These are phyloP conservation scores for Pneumocystis wakefieldiae DNA, from an alignment of 1,139 yeast genomes.

Conservation along the genomic window DNA sequence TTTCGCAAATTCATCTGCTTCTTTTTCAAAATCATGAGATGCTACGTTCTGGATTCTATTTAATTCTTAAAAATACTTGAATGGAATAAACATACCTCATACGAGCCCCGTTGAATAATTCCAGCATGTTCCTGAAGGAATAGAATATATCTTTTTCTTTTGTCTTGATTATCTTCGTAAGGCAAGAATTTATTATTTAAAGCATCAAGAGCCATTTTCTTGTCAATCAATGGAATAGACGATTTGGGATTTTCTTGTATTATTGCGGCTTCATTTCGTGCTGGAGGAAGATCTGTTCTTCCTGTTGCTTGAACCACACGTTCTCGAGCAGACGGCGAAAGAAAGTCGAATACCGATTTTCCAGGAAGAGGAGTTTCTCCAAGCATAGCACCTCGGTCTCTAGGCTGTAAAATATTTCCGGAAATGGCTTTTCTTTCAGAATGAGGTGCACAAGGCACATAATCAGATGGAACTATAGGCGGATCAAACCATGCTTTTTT, in stretches of 20 bases:
- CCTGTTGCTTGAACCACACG: constrained; percentile 13
- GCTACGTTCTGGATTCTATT: constrained; percentile 11
- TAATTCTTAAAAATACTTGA: not conserved
- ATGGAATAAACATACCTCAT: not conserved
- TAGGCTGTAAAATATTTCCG: constrained; percentile 2
- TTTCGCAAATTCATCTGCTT: constrained; percentile 18
- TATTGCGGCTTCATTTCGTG: constrained; percentile 7
- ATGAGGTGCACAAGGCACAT: constrained; percentile 1
- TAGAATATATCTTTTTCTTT: constrained; percentile 14
- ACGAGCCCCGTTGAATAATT: not conserved
- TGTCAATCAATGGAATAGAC: constrained; percentile 12
- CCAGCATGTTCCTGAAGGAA: constrained; percentile 10
- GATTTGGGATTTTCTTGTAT: constrained; percentile 1
- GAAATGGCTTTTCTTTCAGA: not conserved
- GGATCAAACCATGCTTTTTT: constrained; percentile 7
- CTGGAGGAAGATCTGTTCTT: constrained; percentile 11
- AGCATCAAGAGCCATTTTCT: constrained; percentile 15
- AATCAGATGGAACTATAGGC: constrained; percentile 11
- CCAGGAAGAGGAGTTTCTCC: constrained; percentile 13
- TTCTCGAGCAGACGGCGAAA: constrained; percentile 15
- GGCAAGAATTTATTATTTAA: constrained; percentile 15
- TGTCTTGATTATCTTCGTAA: constrained; percentile 15
- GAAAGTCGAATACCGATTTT: constrained; percentile 17
- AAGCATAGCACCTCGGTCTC: constrained; percentile 12
- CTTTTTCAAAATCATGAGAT: constrained; percentile 9